These are phyloP conservation scores for Phyllachora maydis DNA, from an alignment of 2,329 filamentous ascomycete genomes.

Conservation along the genomic window DNA sequence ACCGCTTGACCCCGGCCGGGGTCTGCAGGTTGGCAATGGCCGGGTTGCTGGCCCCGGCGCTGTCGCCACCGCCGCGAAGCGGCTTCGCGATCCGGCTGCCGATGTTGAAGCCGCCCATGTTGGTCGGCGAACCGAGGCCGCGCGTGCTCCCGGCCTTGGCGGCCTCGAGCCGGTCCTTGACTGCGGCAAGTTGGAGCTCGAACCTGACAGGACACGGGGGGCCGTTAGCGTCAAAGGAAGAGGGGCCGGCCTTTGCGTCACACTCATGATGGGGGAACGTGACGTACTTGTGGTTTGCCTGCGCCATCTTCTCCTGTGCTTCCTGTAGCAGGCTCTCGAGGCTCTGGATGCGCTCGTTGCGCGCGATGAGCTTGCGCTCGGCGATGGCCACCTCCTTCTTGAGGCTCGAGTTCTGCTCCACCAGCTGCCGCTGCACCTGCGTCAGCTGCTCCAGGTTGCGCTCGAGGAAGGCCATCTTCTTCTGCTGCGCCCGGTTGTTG, in stretches of 20 bases:
- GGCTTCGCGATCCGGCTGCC: slow-evolving; percentile 52
- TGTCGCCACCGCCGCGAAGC: slow-evolving; percentile 39
- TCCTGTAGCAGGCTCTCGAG: slow-evolving; percentile 84
- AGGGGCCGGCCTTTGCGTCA: no score
- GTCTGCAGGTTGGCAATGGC: slow-evolving; percentile 34
- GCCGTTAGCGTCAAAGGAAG: no score
- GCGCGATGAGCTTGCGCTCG: slow-evolving; percentile 86
- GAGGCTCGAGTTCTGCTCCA: slow-evolving; percentile 89
- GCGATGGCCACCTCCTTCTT: slow-evolving; percentile 99
- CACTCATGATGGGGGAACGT: no score
- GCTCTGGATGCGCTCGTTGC: slow-evolving; percentile 92
- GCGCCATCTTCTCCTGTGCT: slow-evolving; percentile 93
- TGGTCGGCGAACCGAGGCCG: slow-evolving; percentile 47
- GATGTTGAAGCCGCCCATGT: slow-evolving; percentile 60
- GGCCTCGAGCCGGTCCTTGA: slow-evolving; percentile 93
- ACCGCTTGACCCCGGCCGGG: slow-evolving; percentile 45
- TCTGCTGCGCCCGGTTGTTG: slow-evolving; percentile 96
- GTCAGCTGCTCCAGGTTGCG: slow-evolving; percentile 95
- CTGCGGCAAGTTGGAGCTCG: slow-evolving; percentile 86
- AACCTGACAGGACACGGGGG: no score
- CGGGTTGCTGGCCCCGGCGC: slow-evolving; percentile 24
- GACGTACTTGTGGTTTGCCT: slow-evolving; percentile 87
- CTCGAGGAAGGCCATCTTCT: slow-evolving; percentile 99
- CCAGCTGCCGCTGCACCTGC: slow-evolving; percentile 88
- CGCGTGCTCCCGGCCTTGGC: slow-evolving; percentile 84